Conservation (phyloP, 1,284 basidiomycete genomes). For the Boletus smithii region DNA sequence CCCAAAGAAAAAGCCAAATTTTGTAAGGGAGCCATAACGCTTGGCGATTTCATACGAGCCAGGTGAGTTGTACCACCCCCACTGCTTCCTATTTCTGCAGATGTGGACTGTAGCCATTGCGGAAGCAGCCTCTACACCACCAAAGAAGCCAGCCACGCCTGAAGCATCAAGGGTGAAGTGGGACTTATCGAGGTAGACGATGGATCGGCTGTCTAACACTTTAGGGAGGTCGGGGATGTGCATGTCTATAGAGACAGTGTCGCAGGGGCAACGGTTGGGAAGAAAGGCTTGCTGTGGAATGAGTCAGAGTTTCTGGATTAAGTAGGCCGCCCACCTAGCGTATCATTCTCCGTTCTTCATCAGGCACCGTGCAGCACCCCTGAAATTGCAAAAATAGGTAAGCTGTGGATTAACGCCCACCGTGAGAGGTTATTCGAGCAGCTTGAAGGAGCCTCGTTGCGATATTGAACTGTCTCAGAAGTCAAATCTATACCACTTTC, state of each 20-base stretch:
- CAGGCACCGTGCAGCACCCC: background rate
- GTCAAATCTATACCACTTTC: background rate
- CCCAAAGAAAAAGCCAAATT: conserved; percentile 28
- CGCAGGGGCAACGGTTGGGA: background rate
- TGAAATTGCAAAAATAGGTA: background rate
- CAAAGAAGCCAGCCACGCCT: conserved; percentile 32
- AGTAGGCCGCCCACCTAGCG: background rate
- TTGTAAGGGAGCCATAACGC: conserved; percentile 27
- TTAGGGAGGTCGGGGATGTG: conserved; percentile 11
- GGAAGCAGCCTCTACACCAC: conserved; percentile 33
- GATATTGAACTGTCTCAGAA: background rate
- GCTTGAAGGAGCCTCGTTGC: too few species aligned
- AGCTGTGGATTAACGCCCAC: too few species aligned
- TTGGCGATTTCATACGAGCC: conserved; percentile 35
- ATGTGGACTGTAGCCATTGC: conserved; percentile 37
- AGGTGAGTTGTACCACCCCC: conserved; percentile 39
- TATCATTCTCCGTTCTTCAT: background rate
- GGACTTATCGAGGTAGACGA: conserved; percentile 18
- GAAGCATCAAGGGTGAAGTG: conserved; percentile 27
- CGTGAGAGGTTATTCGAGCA: too few species aligned
- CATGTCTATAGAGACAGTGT: conserved; percentile 1
- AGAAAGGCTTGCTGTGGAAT: background rate
- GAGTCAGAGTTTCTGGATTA: background rate
- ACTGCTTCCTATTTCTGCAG: conserved; percentile 28
- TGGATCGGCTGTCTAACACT: conserved; percentile 2